Evolutionary conservation across 2,329 filamentous ascomycete species (phyloP), one percentile per base, ranked within the genome.

Genomic region (Plenodomus tracheiphilus): DNA sequence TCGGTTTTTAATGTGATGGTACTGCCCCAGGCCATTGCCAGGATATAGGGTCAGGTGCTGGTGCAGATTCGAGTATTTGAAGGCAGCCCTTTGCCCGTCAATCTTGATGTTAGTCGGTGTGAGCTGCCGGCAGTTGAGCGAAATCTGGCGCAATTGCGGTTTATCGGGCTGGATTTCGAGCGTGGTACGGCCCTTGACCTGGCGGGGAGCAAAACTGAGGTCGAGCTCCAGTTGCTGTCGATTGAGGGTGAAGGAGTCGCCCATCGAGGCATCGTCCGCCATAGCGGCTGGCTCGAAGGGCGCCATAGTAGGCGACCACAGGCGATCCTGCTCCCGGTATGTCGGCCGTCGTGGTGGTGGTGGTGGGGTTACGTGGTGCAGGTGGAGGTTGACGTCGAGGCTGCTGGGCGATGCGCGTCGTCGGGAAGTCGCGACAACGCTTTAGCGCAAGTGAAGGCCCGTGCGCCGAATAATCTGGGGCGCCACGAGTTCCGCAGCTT

Each of bases 151-250:
- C 44, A 87, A 72, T 25, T 84, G 78, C 52, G 77, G 77, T 50
- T 77, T 75, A 49, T 81, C 77, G 17, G 85, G 85, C 59, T 88
- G 86, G 45, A 97, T 84, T 22, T 86, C 88, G 60, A 99, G 88
- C 59, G 92, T 87, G 8, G 89, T 90, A 55, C 83, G 87, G 42
- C 94, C 94, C 53, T 83, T 85, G 64, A 97, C 76, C 65, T 80
- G 82, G 72, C 86, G 87, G 45, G 83, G 83, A 56, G 83, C 81
- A 70, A 99, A 95, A 75, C 96, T 89, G 68, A 99, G 80, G 64
- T 97, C 92, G 51, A 99, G 79, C 63, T 91, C 87, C 41, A 99
- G 86, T 70, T 89, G 89, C 75, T 97, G 93, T 74, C 91, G 87
- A 46, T 90, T 81, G 49, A 97, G 77, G 40, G 78, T 77, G 64